Base-by-base conservation (phyloP, 768 basidiomycete genomes). In the Suillus plorans region DNA sequence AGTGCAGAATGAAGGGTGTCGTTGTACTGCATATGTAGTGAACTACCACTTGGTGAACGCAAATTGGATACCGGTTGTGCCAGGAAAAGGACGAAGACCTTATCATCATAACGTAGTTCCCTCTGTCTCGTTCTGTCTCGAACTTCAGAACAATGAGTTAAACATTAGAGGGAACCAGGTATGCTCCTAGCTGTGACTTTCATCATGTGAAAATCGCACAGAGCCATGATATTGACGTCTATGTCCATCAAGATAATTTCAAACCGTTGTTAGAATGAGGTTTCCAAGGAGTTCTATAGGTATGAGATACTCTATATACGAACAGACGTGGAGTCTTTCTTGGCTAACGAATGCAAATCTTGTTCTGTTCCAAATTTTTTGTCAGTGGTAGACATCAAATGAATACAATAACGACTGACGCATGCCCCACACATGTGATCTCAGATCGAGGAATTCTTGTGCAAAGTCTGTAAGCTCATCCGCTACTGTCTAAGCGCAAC, bases 361-460 rank as follows among this genome's bases (percentile, higher is more conserved):
- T 93, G 88, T 76, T 94, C 92, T 94, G 70, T 7, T 45, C 60
- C 47, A 50, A 60, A 50, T 49, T 18, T 62, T 63, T 61, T 61
- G 58, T 39, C 59, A 61, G 53, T 45, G 9, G 52, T 10, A 34
- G 1, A 42, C 28, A 44, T 25, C 31, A 10, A 34, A 34, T 62
- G 39, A 22, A 44, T 3, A 57, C 6, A 60, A 37, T 18, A 59
- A 28, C 16, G 12, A 87, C 92, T 80, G 74, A 94, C 92, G 91
- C 68, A 95, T 89, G 22, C 92, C 92, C 92, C 90, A 93, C 12
- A 94, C 90, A 73, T 93, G 89, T 56, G 90, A 82, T 65, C 90
- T 84, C 65, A 94, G 73, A 70, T 94, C 92, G 66, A 94, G 81
- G 72, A 92, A 89, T 80, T 94, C 92, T 92, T 71, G 22, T 14